These are phyloP conservation scores for Posidonia australis DNA, from an alignment of 106 monocot species.

Conservation along the genomic window DNA sequence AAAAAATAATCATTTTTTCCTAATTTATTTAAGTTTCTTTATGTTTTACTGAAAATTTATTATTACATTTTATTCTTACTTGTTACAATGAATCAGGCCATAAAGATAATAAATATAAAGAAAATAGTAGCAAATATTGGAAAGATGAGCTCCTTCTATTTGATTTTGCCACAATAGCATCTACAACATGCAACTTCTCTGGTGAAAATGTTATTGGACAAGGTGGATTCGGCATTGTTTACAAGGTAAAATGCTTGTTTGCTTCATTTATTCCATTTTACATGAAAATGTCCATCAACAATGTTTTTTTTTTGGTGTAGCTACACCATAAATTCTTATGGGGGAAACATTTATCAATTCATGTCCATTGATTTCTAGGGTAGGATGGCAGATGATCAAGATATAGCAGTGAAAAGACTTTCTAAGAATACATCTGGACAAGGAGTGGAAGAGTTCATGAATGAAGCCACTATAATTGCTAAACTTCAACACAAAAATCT, in stretches of 20 bases:
- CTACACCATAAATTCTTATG: neutral
- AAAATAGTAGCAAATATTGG: too few relatives aligned
- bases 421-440: neutral
- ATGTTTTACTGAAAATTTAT: too few relatives aligned
- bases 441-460: slow-evolving; percentile 6
- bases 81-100: too few relatives aligned
- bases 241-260: slow-evolving; percentile 1
- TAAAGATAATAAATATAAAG: too few relatives aligned
- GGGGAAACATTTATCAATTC: neutral
- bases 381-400: neutral
- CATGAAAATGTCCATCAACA: neutral
- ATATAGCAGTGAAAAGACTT: slow-evolving; percentile 9
- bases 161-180: neutral
- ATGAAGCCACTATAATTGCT: slow-evolving; percentile 4
- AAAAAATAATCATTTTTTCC: too few relatives aligned
- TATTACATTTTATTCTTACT: too few relatives aligned
- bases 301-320: too few relatives aligned
- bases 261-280: neutral
- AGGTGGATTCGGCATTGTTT: slow-evolving; percentile 8
- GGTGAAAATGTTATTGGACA: neutral
- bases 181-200: slow-evolving; percentile 4
- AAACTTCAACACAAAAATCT: slow-evolving; percentile 16
- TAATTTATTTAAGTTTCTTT: too few relatives aligned
- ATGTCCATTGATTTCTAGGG: neutral
- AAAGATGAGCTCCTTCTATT: too few relatives aligned